These are phyloP conservation scores for Rhodamnia rubescens DNA, from an alignment of 345 rosid species.

Conservation along the genomic window DNA sequence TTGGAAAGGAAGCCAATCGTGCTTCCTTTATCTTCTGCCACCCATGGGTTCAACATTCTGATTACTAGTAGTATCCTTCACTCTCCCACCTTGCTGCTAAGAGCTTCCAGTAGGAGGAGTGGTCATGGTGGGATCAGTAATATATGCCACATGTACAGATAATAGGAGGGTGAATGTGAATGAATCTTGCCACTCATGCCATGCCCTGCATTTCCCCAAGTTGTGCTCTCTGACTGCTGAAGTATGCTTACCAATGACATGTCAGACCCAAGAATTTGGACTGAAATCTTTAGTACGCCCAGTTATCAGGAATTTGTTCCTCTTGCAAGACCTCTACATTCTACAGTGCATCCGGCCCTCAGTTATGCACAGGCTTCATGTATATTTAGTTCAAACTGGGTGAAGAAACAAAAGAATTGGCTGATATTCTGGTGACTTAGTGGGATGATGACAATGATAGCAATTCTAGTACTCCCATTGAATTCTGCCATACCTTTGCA, in stretches of 20 bases:
- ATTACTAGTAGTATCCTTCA: conserved; percentile 39
- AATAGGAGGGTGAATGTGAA: conserved; percentile 27
- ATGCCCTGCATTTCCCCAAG: conserved; percentile 54
- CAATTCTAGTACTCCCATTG: neutral
- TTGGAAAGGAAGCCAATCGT: conserved; percentile 40
- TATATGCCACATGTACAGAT: conserved; percentile 2
- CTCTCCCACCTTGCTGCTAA: conserved; percentile 39
- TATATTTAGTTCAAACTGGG: conserved; percentile 20
- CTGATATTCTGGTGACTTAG: neutral
- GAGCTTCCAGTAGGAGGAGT: conserved; percentile 27
- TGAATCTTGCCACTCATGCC: neutral
- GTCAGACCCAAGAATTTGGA: conserved; percentile 54
- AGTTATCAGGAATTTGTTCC: conserved; percentile 53
- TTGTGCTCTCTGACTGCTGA: conserved; percentile 59
- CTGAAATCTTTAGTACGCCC: conserved; percentile 29
- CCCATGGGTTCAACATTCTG: conserved; percentile 48
- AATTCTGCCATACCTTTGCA: conserved; percentile 17
- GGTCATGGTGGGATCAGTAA: conserved; percentile 42
- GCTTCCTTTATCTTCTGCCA: conserved; percentile 53
- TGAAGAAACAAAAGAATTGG: conserved; percentile 21
- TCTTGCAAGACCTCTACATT: conserved; percentile 66
- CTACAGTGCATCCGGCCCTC: conserved; percentile 58
- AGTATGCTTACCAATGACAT: conserved; percentile 52
- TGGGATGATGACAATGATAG: neutral
- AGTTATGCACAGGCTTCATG: conserved; percentile 59